Evolutionary conservation across 2,329 filamentous ascomycete species (phyloP), one percentile per base, ranked within the genome.

Genomic region (Cytospora leucostoma): DNA sequence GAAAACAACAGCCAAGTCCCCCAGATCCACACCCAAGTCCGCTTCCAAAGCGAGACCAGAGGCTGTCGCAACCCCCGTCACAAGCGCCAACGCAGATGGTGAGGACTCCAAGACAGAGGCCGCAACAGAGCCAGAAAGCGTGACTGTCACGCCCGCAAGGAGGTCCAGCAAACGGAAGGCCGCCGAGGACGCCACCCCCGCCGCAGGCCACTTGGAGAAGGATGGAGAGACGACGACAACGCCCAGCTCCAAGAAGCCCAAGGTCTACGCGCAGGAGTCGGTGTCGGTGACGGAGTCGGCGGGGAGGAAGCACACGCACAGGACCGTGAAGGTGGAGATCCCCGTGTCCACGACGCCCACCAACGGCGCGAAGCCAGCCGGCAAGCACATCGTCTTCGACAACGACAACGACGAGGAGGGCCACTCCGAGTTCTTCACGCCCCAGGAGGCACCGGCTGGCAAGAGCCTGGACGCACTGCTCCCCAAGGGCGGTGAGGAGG

Each of bases 351-450:
- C 53, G 65, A 71, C 71, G 40, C 67, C 72, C 4, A 65, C 56
- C 50, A 27, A 27, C 27, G 4, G 27, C 27, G 61, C 66, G 60
- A 67, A 51, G 40, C 59, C 59, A 5, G 15, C 59, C 11, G 59
- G 65, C 44, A 71, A 67, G 61, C 72, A 71, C 67, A 70, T 74
- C 59, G 70, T 68, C 8, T 74, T 74, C 59, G 69, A 73, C 57
- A 70, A 72, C 47, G 71, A 70, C 59, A 69, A 73, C 57, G 71
- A 72, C 47, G 71, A 70, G 34, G 62, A 71, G 38, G 70, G 44
- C 52, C 61, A 61, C 2, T 56, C 72, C 17, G 70, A 72, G 64
- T 74, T 72, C 65, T 70, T 71, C 61, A 74, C 73, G 3, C 72
- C 72, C 13, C 67, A 65, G 38, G 72, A 74, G 59, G 68, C 59